phyloP scores from a whole-genome alignment of 106 monocot species.

The Apostasia ramifera region DNA sequence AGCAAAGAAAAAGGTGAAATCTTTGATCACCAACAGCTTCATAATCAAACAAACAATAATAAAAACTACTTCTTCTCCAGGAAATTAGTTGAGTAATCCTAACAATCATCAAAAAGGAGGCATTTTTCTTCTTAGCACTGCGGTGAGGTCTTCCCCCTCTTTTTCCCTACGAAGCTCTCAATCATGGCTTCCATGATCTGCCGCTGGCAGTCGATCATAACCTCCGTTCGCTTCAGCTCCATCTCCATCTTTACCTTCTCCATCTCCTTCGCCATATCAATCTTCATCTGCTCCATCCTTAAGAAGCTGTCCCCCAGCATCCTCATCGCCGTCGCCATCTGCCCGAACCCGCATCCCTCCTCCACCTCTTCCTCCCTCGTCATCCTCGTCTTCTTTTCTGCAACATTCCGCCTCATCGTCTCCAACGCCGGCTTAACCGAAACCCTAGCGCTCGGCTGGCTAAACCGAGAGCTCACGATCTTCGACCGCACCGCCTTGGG shows the following conservation, averaged over 20 bases:
- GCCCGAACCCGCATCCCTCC: neutral
- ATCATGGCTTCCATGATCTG: conserved; percentile 24
- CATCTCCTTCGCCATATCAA: conserved; percentile 61
- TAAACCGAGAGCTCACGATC: neutral
- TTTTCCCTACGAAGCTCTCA: neutral
- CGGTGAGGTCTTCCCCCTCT: neutral
- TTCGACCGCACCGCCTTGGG: conserved; percentile 15
- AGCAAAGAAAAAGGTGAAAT: too few relatives aligned
- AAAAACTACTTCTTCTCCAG: too few relatives aligned
- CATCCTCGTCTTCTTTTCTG: conserved; percentile 7
- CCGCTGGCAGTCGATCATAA: conserved; percentile 44
- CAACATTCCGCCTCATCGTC: neutral
- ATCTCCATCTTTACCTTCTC: conserved; percentile 65
- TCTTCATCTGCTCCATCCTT: conserved; percentile 69
- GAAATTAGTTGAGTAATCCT: too few relatives aligned
- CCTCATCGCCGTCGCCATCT: conserved; percentile 35
- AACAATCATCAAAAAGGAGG: too few relatives aligned
- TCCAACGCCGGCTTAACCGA: conserved; percentile 15
- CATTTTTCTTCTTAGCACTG: neutral
- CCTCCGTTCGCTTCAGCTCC: conserved; percentile 51
- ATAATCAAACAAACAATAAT: too few relatives aligned
- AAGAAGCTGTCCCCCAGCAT: conserved; percentile 42
- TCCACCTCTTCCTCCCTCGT: neutral
- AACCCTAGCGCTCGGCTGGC: conserved; percentile 1
- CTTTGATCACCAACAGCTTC: too few relatives aligned